Evolutionary conservation across 2,329 filamentous ascomycete genomes (phyloP).

Genomic region (Colletotrichum sp.): DNA sequence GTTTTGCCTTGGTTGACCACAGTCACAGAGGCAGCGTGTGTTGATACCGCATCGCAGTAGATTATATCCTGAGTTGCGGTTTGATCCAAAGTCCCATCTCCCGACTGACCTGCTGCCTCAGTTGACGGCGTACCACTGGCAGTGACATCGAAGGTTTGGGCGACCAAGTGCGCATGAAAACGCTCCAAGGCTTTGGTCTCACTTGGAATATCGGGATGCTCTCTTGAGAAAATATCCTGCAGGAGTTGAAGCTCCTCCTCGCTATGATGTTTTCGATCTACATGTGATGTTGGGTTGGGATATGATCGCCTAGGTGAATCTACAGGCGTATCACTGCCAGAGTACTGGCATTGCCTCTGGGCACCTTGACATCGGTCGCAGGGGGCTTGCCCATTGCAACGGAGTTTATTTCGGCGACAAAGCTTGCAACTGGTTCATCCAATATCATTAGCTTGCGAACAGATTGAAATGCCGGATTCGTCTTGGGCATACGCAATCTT

Average conservation of each 20-base stretch:
- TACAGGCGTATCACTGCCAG: neutral
- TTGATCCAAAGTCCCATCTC: neutral
- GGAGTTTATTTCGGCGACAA: neutral
- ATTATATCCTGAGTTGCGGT: neutral
- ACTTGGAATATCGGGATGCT: neutral
- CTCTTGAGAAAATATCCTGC: neutral
- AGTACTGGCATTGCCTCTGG: neutral
- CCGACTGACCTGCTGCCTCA: neutral
- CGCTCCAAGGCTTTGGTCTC: neutral
- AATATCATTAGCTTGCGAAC: neutral
- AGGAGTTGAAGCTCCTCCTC: neutral
- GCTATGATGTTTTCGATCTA: fast-evolving
- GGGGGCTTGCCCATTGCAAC: neutral
- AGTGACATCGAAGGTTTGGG: neutral
- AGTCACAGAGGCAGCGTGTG: neutral
- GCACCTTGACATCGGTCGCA: neutral
- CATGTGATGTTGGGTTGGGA: neutral
- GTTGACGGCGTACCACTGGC: neutral
- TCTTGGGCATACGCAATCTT: neutral
- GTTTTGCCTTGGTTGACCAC: neutral
- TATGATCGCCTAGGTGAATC: neutral
- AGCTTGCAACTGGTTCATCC: neutral
- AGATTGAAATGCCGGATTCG: fast-evolving
- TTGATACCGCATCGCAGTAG: neutral
- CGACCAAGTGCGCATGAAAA: neutral